Base-by-base conservation (phyloP, 225 moss, liverwort and hornwort genomes). In the Rhytidiadelphus loreus region DNA sequence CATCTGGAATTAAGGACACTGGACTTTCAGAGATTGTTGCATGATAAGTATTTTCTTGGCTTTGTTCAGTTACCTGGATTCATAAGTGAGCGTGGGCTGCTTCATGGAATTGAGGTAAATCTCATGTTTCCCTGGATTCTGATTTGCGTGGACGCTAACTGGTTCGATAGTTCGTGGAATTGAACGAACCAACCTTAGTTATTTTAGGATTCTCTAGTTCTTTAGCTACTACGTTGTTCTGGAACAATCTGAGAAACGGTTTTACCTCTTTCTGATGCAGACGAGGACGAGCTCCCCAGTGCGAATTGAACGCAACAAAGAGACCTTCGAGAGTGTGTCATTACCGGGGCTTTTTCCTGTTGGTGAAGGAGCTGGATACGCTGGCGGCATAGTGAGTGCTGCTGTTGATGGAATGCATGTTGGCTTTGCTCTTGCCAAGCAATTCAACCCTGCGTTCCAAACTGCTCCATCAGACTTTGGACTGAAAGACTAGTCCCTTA, bases 341-440 rank as follows among this genome's bases (percentile, higher is more conserved):
- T 82, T 96, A 63, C 87, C 90, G 41, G 97, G 99, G 41, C 89
- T 97, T 26, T 99, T 94, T 70, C 99, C 99, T 61, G 90, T 96
- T 81, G 97, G 99, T 76, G 99, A 99, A 92, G 99, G 99, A 85
- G 99, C 99, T 90, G 99, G 99, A 55, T 91, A 99, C 68, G 99
- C 99, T 41, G 99, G 99, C 59, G 99, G 99, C 48, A 99, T 99
- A 62, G 99, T 99, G 35, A 99, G 99, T 90, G 99, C 99, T 53
- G 97, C 99, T 72, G 97, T 97, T 19, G 99, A 99, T 74, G 99
- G 99, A 72, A 97, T 99, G 99, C 92, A 94, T 83, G 96, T 84
- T 48, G 99, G 95, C 69, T 89, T 96, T 73, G 95, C 96, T 77
- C 88, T 99, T 23, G 94, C 95, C 57, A 96, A 92, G 88, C 85